These are phyloP conservation scores for Phytopythium montanum DNA, from an alignment of 352 stramenopile genomes.

Conservation along the genomic window DNA sequence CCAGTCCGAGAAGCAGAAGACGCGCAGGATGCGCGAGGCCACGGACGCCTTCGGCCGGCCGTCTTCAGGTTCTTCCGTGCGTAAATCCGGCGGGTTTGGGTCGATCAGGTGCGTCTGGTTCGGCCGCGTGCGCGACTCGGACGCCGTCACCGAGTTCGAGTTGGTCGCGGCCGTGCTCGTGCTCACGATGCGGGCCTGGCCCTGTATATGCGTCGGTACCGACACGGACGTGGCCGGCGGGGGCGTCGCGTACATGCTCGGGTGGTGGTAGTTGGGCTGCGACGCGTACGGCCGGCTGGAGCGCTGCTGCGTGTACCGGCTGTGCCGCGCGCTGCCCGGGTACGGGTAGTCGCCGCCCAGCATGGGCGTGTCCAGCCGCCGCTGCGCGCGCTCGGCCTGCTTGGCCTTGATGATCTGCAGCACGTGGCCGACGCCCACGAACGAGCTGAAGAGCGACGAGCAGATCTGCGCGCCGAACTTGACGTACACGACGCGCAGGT, in stretches of 20 bases:
- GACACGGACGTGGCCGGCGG: conserved; percentile 9
- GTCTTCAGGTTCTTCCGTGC: conserved; percentile 28
- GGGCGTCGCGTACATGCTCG: neutral
- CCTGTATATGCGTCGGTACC: conserved; percentile 8
- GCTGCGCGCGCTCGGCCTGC: conserved; percentile 19
- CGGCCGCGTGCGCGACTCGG: conserved; percentile 19
- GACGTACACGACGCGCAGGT: conserved; percentile 26
- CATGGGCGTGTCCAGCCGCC: conserved; percentile 32
- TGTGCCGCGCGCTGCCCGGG: neutral
- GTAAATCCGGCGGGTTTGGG: conserved; percentile 18
- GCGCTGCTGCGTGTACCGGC: conserved; percentile 4
- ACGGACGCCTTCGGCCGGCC: conserved; percentile 38
- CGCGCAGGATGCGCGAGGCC: conserved; percentile 60
- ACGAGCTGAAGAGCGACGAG: conserved; percentile 62
- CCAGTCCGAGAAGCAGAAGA: conserved; percentile 68
- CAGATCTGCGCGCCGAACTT: conserved; percentile 68
- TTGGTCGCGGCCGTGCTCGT: conserved; percentile 20
- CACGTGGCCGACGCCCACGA: conserved; percentile 60
- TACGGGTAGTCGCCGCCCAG: conserved; percentile 15
- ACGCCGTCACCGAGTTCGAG: conserved; percentile 25
- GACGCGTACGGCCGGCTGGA: conserved; percentile 6
- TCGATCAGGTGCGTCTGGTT: conserved; percentile 2
- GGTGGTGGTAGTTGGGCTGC: conserved; percentile 11
- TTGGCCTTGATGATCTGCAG: conserved; percentile 46
- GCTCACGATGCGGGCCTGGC: conserved; percentile 7